Base-by-base conservation (phyloP, 352 stramenopile species). In the Saprolegnia diclina region DNA sequence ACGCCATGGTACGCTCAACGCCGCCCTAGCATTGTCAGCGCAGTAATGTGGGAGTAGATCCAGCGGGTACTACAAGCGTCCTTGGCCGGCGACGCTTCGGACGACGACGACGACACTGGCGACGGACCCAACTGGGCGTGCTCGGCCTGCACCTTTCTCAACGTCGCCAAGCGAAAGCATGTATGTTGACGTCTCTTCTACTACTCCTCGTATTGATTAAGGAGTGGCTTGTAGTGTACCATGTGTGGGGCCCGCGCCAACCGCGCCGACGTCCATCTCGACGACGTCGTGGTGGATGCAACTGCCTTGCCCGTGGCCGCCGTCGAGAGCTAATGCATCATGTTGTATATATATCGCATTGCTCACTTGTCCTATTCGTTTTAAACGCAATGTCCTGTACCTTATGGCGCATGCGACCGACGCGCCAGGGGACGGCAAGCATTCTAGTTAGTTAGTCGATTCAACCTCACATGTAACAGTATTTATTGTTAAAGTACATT, bases 111-210 rank as follows among this genome's bases (percentile, higher is more conserved):
- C 5, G 73, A 81, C 48, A 37, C 81, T 6, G 80, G 80, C 0
- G 81, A 79, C 57, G 64, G 10, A 26, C 13, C 52, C 24, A 59
- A 40, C 35, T 93, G 85, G 85, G 69, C 77, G 0, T 91, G 83
- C 65, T 64, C 74, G 5, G 78, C 74, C 11, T 93, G 85, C 64
- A 91, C 82, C 7, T 91, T 83, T 40, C 69, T 91, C 22, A 93
- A 93, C 44, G 64, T 67, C 7, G 71, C 80, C 11, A 56, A 81
- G 26, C 79, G 74, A 11, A 78, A 85, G 61, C 80, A 90, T 71
- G 85, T 91, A 87, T 62, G 74, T 44, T 21, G 3, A 42, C 13
- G 13, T 35, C 29, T 5, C 29, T 35, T 35, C 29, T 35, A 6
- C 29, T 35, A 35, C 29, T 2, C 2, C 29, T 35, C 5, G 29